Percentiles rank a stretch among this genome's conserved stretches.
These are phyloP conservation scores for Tausonia pullulans DNA, from an alignment of 1,284 basidiomycete species.

Conservation along the genomic window DNA sequence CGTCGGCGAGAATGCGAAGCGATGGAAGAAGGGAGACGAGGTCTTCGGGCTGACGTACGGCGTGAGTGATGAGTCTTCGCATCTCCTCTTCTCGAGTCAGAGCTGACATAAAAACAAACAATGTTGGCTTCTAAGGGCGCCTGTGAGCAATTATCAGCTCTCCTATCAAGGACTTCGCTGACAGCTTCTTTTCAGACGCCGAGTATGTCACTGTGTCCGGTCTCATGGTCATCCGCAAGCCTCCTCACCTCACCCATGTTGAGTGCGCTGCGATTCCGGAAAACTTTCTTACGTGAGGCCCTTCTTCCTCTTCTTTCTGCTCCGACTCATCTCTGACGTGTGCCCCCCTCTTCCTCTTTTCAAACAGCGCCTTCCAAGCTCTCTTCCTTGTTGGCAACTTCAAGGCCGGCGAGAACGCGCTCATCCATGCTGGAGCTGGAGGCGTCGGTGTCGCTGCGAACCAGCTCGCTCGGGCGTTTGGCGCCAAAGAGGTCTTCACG, in stretches of 20 bases:
- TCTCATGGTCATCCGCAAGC: constrained; percentile 64
- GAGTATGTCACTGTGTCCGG: constrained; percentile 67
- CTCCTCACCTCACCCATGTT: constrained; percentile 59
- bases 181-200: constrained; percentile 43
- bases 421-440: constrained; percentile 72
- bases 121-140: not conserved
- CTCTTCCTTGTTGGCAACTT: constrained; percentile 59
- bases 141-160: constrained; percentile 38
- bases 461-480: constrained; percentile 66
- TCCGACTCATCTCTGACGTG: not conserved
- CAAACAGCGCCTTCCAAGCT: constrained; percentile 60
- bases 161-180: constrained; percentile 71
- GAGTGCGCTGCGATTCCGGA: constrained; percentile 80
- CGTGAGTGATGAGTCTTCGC: constrained; percentile 33
- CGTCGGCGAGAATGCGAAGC: constrained; percentile 30
- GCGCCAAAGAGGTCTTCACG: constrained; percentile 59
- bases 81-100: not conserved
- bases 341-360: not conserved
- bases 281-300: constrained; percentile 62
- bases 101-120: not conserved
- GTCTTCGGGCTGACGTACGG: constrained; percentile 71
- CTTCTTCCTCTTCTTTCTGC: constrained; percentile 26
- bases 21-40: constrained; percentile 58
- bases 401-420: constrained; percentile 58
- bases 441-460: constrained; percentile 86